Base-by-base conservation (phyloP, 148 eudicot species). In the Drosera capensis region DNA sequence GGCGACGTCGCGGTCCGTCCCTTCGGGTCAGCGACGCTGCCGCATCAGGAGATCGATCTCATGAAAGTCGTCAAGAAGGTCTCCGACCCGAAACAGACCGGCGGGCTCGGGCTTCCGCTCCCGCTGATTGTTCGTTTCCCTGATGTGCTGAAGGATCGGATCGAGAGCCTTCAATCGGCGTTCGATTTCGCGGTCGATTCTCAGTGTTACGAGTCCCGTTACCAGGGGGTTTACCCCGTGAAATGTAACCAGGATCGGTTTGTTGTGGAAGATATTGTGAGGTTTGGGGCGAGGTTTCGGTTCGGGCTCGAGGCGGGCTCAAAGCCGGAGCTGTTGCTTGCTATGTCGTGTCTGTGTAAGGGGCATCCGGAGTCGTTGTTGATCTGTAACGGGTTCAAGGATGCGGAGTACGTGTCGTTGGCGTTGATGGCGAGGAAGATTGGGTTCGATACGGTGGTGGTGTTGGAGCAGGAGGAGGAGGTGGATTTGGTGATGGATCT, bases 281-380 rank as follows among this genome's bases (percentile, higher is more conserved):
- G 59, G 12, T 75, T 84, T 23, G 95, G 97, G 15, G 51, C 72
- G 5, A 34, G 50, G 0, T 87, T 83, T 55, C 61, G 94, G 31
- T 90, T 90, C 43, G 97, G 97, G 8, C 60, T 90, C 7, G 97
- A 90, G 40, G 95, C 95, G 12, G 97, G 97, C 9, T 84, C 97
- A 14, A 90, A 90, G 39, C 97, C 97, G 0, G 97, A 90, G 71
- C 82, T 90, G 16, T 63, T 90, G 1, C 43, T 90, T 0, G 84
- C 95, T 1, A 90, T 90, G 95, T 75, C 75, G 50, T 70, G 65
- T 36, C 79, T 90, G 8, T 75, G 81, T 46, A 80, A 75, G 21
- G 94, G 93, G 3, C 67, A 64, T 51, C 57, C 72, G 0, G 87
- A 84, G n/a, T 67, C 82, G 13, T 48, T 90, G 13, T 54, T 90